A percentile compares a stretch with the other conserved stretches of the same genome.
These are phyloP conservation scores for Paxillus ammoniavirescens DNA, from an alignment of 768 basidiomycete genomes.

Conservation along the genomic window DNA sequence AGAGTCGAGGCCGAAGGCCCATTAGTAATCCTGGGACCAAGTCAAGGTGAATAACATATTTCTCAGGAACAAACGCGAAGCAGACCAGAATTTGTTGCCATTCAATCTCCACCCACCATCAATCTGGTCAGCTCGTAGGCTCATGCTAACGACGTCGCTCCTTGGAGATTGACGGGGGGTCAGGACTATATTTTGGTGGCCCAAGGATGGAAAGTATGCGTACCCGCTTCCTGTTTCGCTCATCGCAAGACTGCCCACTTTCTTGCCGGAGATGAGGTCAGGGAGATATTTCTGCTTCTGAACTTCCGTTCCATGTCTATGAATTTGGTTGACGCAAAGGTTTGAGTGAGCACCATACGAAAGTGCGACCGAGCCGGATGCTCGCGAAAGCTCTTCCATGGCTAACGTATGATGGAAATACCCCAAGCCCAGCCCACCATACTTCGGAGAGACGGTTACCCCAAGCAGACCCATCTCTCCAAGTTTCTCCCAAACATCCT, in stretches of 20 bases:
- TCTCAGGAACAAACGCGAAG: background rate
- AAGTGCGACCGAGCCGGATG: slow-evolving; percentile 89
- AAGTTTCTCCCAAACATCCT: slow-evolving; percentile 88
- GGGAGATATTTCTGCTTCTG: slow-evolving; percentile 85
- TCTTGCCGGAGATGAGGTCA: slow-evolving; percentile 73
- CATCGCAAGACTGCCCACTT: slow-evolving; percentile 92
- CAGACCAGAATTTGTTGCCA: slow-evolving; percentile 90
- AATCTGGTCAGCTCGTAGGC: slow-evolving; percentile 74
- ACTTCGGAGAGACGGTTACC: slow-evolving; percentile 75
- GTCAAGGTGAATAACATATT: background rate
- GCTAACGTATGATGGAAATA: slow-evolving; percentile 88
- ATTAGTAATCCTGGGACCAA: slow-evolving; percentile 81
- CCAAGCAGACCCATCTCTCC: slow-evolving; percentile 93
- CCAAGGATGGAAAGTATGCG: background rate
- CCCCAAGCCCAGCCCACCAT: slow-evolving; percentile 80
- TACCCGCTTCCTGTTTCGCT: slow-evolving; percentile 84
- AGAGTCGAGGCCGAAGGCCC: slow-evolving; percentile 89
- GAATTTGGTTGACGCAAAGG: slow-evolving; percentile 83
- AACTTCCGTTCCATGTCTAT: slow-evolving; percentile 76
- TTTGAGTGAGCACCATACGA: slow-evolving; percentile 94
- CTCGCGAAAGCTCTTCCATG: slow-evolving; percentile 91
- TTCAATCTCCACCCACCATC: slow-evolving; percentile 77
- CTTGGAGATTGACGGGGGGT: slow-evolving; percentile 12
- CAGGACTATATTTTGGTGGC: background rate
- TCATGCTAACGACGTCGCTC: slow-evolving; percentile 96